A percentile compares a stretch with the other conserved stretches of the same genome.
phyloP scores from a whole-genome alignment of 2,329 filamentous ascomycete genomes.

The Beauveria australis region DNA sequence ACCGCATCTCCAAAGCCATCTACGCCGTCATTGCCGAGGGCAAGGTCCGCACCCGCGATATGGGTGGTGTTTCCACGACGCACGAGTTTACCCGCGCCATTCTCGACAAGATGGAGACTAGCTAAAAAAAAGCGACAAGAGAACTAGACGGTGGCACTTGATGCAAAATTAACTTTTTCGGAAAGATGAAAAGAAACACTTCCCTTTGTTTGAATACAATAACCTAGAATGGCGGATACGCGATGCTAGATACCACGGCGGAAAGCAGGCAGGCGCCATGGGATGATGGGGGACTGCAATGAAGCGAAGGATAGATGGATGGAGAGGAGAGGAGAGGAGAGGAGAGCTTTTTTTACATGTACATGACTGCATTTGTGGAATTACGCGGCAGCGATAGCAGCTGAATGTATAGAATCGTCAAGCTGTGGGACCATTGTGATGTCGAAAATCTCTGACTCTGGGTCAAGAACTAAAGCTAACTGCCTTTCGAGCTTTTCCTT shows the following conservation, averaged over 20 bases:
- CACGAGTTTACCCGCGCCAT: constrained; percentile 94
- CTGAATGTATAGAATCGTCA: constrained; percentile 11
- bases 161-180: not conserved
- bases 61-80: constrained; percentile 85
- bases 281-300: not conserved
- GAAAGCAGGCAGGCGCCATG: not conserved
- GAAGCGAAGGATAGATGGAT: not conserved
- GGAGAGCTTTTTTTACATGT: constrained; percentile 6
- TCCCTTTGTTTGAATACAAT: constrained; percentile 9
- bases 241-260: constrained; percentile 3
- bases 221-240: constrained; percentile 4
- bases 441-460: not conserved
- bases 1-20: constrained; percentile 87
- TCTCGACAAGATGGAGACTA: constrained; percentile 85
- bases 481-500: not conserved
- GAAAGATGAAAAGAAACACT: not conserved
- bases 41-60: constrained; percentile 83
- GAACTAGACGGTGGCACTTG: not conserved
- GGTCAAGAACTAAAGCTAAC: not conserved
- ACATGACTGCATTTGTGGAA: constrained; percentile 10
- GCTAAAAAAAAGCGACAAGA: constrained; percentile 36
- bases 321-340: not conserved
- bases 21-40: constrained; percentile 78
- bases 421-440: not conserved
- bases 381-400: constrained; percentile 7